These are phyloP conservation scores for Cyberlindnera suaveolens DNA, from an alignment of 805 yeast genomes.

Conservation along the genomic window DNA sequence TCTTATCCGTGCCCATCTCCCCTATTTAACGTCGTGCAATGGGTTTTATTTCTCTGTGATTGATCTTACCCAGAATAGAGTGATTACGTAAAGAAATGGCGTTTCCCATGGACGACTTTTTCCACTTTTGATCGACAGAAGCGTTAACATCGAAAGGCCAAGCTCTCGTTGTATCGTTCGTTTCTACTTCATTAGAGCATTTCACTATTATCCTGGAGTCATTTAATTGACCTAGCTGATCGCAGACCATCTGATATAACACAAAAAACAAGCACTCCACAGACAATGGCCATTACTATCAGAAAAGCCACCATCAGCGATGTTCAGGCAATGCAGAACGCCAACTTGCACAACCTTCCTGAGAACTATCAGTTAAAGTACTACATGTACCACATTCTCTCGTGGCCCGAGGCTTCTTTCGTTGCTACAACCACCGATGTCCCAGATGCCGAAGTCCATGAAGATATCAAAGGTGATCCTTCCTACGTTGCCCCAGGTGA, in stretches of 20 bases:
- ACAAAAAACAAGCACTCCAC: neutral
- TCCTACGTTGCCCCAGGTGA: slow-evolving; percentile 64
- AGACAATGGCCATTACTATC: slow-evolving; percentile 71
- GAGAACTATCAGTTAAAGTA: slow-evolving; percentile 91
- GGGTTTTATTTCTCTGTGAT: too few species aligned
- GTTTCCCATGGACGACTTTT: too few species aligned
- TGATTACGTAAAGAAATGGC: too few species aligned
- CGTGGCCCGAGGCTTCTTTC: slow-evolving; percentile 98
- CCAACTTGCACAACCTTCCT: slow-evolving; percentile 85
- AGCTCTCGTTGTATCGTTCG: too few species aligned
- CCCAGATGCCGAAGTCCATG: slow-evolving; percentile 17
- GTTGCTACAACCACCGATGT: slow-evolving; percentile 67
- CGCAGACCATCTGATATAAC: neutral
- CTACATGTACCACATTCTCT: slow-evolving; percentile 85
- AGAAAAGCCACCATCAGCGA: slow-evolving; percentile 84
- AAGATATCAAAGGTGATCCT: slow-evolving; percentile 45
- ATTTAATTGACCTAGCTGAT: neutral
- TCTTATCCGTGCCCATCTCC: too few species aligned
- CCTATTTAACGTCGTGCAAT: too few species aligned
- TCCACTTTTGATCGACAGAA: too few species aligned
- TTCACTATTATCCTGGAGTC: neutral
- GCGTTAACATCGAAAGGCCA: too few species aligned
- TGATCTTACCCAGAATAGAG: too few species aligned
- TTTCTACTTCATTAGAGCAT: too few species aligned
- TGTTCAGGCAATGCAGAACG: slow-evolving; percentile 92